Evolutionary conservation across 2,329 filamentous ascomycete genomes (phyloP).

Genomic region (Monosporascus sp.): DNA sequence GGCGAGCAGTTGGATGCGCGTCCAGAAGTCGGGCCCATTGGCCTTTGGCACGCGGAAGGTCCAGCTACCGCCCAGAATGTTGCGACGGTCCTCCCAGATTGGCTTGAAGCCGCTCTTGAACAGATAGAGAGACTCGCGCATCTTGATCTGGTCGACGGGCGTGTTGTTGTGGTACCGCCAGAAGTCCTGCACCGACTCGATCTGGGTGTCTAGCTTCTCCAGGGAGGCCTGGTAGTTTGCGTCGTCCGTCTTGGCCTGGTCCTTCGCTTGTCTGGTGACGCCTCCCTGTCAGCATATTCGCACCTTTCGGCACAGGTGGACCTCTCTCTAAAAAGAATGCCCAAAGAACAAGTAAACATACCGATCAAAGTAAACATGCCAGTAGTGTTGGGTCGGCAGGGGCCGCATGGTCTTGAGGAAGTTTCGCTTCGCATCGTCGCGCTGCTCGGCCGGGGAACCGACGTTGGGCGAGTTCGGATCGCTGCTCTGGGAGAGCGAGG

Average conservation of each 20-base stretch:
- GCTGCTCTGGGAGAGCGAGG: conserved; percentile 54
- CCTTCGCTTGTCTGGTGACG: conserved; percentile 36
- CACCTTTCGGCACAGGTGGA: neutral
- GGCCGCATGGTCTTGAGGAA: conserved; percentile 70
- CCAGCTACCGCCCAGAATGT: conserved; percentile 82
- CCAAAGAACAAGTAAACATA: conserved; percentile 22
- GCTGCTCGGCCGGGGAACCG: conserved; percentile 65
- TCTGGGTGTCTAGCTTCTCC: conserved; percentile 57
- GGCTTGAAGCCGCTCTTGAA: conserved; percentile 75
- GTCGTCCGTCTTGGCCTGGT: conserved; percentile 35
- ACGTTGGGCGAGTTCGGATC: conserved; percentile 55
- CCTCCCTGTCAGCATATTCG: neutral
- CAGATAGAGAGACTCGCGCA: conserved; percentile 72
- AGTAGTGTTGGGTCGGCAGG: conserved; percentile 74
- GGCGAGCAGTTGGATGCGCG: conserved; percentile 72
- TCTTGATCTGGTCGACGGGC: conserved; percentile 68
- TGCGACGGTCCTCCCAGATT: conserved; percentile 82
- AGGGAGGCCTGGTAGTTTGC: conserved; percentile 49
- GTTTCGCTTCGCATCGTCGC: conserved; percentile 78
- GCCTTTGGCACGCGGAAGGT: conserved; percentile 84
- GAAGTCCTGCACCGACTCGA: conserved; percentile 80
- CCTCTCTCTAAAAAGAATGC: neutral
- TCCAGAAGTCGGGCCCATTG: conserved; percentile 71
- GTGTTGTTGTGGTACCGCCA: conserved; percentile 81
- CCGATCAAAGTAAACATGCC: conserved; percentile 66